Base-by-base conservation (phyloP, 768 basidiomycete genomes). In the Boletus pseudo-olivaceus region DNA sequence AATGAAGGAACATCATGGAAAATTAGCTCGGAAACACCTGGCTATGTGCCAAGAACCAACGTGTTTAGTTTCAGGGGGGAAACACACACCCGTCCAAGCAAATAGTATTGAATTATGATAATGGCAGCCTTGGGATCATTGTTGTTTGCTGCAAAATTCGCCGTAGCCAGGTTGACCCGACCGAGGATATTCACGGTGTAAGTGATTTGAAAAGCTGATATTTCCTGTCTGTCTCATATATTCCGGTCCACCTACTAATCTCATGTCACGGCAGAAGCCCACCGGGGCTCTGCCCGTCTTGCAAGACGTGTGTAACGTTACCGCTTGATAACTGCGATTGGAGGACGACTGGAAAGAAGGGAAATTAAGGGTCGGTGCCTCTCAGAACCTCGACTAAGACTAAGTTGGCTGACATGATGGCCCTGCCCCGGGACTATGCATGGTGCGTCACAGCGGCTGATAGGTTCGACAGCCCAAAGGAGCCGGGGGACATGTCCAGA, bases 1-100 rank as follows among this genome's bases (percentile, higher is more conserved):
- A 53, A 61, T 20, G 23, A 38, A 14, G 59, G 81, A 1, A 58
- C 78, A 58, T 84, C 78, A 54, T 85, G 85, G 67, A 85, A 85
- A 15, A 84, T 37, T 4, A 78, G 43, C 20, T 70, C 60, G 44
- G 59, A 65, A 37, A 43, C 46, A 23, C 48, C 20, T 26, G 30
- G 54, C 32, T 39, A 10, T n/a, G 12, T 27, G 2, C 15, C 19
- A 32, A 44, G 4, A 19, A 38, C 41, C 20, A 53, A 29, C 11
- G 9, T 14, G 10, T 4, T 33, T 10, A 12, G 26, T 37, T 7
- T 26, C 32, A 12, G 6, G n/a, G 19, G 19, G 9, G 32, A 20
- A 26, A 23, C 7, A 32, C 44, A 5, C 23, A 42, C 54, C 61
- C 56, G 19, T 20, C 27, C 49, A 34, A 23, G 23, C 17, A 27